phyloP scores from a whole-genome alignment of 2,329 filamentous ascomycete species.

The Stachybotrys chlorohalonatus region DNA sequence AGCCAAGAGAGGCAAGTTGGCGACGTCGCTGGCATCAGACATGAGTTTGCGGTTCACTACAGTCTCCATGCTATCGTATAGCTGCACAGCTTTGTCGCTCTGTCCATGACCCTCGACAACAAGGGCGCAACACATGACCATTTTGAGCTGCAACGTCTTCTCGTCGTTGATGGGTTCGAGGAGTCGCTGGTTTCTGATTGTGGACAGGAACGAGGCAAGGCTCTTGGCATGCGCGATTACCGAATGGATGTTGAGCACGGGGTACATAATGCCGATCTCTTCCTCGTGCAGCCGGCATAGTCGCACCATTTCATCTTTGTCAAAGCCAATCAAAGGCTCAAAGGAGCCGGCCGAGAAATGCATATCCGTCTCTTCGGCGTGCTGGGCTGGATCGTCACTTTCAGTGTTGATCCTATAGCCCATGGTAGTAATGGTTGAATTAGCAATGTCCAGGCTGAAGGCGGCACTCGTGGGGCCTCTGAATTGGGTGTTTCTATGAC shows the following conservation, averaged over 20 bases:
- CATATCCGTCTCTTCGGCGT: slow-evolving; percentile 10
- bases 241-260: slow-evolving; percentile 65
- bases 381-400: slow-evolving; percentile 45
- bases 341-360: slow-evolving; percentile 24
- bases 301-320: slow-evolving; percentile 69
- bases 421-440: slow-evolving; percentile 81
- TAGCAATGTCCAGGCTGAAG: slow-evolving; percentile 80
- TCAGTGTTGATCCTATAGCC: slow-evolving; percentile 63
- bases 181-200: slow-evolving; percentile 23
- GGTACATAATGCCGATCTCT: slow-evolving; percentile 89
- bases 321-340: slow-evolving; percentile 76
- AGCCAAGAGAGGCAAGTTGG: slow-evolving; percentile 40
- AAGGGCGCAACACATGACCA: slow-evolving; percentile 71
- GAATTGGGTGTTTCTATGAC: slow-evolving; percentile 55
- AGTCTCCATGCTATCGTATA: slow-evolving; percentile 70
- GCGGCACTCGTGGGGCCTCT: slow-evolving; percentile 78
- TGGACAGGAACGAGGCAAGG: slow-evolving; percentile 64
- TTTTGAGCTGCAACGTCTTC: slow-evolving; percentile 64
- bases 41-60: slow-evolving; percentile 58
- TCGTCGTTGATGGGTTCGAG: slow-evolving; percentile 34
- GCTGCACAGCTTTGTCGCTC: slow-evolving; percentile 60
- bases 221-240: slow-evolving; percentile 61
- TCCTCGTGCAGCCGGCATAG: slow-evolving; percentile 77
- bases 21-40: slow-evolving; percentile 39
- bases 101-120: slow-evolving; percentile 71